Evolutionary conservation across 139 green algal species (phyloP).

Genomic region (Closterium sp.): DNA sequence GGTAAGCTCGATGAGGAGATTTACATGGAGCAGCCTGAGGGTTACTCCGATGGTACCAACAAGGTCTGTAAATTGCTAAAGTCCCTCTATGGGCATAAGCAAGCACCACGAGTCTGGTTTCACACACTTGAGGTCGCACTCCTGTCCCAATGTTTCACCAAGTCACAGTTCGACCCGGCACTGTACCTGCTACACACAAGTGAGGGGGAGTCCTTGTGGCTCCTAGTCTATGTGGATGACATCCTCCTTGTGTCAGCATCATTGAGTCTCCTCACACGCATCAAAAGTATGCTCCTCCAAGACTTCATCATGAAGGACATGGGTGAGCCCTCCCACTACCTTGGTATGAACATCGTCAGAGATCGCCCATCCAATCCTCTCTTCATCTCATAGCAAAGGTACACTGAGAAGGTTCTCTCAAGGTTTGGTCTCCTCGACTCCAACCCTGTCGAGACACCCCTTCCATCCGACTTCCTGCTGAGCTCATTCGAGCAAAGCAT

Average conservation of each 20-base stretch:
- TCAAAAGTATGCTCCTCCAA: not conserved
- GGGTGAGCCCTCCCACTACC: not conserved
- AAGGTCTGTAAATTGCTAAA: not conserved
- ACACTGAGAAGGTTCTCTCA: not conserved
- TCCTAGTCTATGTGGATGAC: not conserved
- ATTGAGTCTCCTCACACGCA: not conserved
- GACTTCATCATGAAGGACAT: not conserved
- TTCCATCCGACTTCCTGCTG: not conserved
- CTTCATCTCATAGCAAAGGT: not conserved
- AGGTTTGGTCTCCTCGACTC: not conserved
- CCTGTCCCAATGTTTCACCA: not conserved
- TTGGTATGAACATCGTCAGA: not conserved
- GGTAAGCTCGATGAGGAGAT: conserved; percentile 35
- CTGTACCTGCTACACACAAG: not conserved
- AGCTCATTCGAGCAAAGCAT: not conserved
- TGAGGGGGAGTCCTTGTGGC: not conserved
- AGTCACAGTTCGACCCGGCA: not conserved
- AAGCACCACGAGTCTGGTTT: not conserved
- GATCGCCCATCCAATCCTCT: not conserved
- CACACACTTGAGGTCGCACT: not conserved
- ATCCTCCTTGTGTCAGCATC: not conserved
- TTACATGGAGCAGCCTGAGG: conserved; percentile 5
- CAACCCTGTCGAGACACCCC: not conserved
- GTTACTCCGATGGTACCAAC: not conserved
- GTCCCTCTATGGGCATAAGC: not conserved